These are phyloP conservation scores for Cardamine occulta DNA, from an alignment of 345 rosid genomes.

Conservation along the genomic window DNA sequence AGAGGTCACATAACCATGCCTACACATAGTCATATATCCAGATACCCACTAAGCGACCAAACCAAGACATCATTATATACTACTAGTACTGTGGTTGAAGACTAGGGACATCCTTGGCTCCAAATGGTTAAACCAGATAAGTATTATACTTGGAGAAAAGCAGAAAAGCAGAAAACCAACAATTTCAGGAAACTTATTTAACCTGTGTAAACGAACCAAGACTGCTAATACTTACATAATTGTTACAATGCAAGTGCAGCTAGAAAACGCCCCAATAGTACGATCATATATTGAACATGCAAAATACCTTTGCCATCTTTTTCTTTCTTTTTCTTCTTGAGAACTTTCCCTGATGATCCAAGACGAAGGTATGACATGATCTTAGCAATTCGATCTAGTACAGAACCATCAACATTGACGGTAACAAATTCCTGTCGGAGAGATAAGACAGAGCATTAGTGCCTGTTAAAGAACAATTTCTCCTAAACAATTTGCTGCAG, in stretches of 20 bases:
- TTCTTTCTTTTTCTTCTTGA: constrained; percentile 98
- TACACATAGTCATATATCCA: neutral
- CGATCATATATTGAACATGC: constrained; percentile 1
- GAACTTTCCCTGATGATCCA: constrained; percentile 98
- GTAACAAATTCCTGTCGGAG: constrained; percentile 83
- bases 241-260: constrained; percentile 5
- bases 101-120: neutral
- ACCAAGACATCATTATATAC: constrained; percentile 3
- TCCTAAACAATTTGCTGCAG: neutral
- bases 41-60: constrained; percentile 3
- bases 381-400: constrained; percentile 93
- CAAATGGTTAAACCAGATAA: neutral
- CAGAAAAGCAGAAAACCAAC: neutral
- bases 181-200: neutral
- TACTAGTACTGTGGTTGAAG: constrained; percentile 11
- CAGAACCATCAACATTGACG: constrained; percentile 92
- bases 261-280: neutral
- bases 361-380: constrained; percentile 98
- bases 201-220: neutral
- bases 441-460: constrained; percentile 28
- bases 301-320: constrained; percentile 72
- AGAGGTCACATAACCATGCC: constrained; percentile 1
- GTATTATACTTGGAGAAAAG: neutral
- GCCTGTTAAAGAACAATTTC: constrained; percentile 2
- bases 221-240: neutral